These are phyloP conservation scores for Ustilago crameri DNA, from an alignment of 1,284 basidiomycete genomes.

Conservation along the genomic window DNA sequence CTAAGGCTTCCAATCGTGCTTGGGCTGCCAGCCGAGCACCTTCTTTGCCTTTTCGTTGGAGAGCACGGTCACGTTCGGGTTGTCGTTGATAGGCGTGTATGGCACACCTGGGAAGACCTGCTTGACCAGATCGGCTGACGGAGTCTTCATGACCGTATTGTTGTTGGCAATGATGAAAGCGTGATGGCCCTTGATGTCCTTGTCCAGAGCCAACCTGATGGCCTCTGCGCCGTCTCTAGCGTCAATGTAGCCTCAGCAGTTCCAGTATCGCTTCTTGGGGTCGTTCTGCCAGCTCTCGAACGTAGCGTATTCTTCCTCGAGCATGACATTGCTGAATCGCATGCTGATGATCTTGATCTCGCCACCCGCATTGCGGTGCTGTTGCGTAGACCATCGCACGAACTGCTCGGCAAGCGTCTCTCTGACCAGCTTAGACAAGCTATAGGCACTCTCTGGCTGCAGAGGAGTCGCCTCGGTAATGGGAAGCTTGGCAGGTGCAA, in stretches of 20 bases:
- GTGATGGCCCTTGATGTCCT: constrained; percentile 66
- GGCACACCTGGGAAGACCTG: constrained; percentile 66
- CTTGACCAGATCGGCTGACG: constrained; percentile 68
- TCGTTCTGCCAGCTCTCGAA: constrained; percentile 69
- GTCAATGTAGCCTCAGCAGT: constrained; percentile 64
- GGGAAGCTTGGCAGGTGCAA: constrained; percentile 63
- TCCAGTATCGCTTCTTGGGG: constrained; percentile 43
- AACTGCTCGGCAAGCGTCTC: constrained; percentile 69
- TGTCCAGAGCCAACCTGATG: constrained; percentile 66
- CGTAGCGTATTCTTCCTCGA: constrained; percentile 67
- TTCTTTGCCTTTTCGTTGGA: constrained; percentile 69
- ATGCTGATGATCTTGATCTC: constrained; percentile 67
- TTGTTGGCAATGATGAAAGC: constrained; percentile 69
- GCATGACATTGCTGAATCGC: constrained; percentile 69
- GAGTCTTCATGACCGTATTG: constrained; percentile 66
- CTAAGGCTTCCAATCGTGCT: constrained; percentile 57
- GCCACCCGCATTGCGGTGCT: constrained; percentile 13
- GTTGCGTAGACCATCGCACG: constrained; percentile 66
- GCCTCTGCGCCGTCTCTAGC: constrained; percentile 69
- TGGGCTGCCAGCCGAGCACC: constrained; percentile 68
- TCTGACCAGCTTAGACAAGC: constrained; percentile 68
- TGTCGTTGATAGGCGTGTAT: constrained; percentile 48
- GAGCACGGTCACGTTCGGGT: constrained; percentile 55
- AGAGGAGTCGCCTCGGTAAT: constrained; percentile 65
- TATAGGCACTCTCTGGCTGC: constrained; percentile 69